Percentiles rank a stretch among this genome's conserved stretches.
Evolutionary conservation across 1,284 basidiomycete genomes (phyloP).

Genomic region (Pterula multifida): DNA sequence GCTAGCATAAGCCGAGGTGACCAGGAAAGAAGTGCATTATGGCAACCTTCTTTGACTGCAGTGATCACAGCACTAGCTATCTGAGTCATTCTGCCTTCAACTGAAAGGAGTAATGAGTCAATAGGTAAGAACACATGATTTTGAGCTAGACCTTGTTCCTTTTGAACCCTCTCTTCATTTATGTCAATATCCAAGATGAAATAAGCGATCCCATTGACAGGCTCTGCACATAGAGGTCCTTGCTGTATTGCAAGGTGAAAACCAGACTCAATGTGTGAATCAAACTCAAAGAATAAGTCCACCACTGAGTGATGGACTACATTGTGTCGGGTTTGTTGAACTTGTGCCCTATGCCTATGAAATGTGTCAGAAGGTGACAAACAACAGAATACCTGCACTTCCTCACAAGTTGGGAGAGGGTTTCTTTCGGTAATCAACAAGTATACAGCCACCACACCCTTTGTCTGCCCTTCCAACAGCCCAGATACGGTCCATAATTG

Average conservation of each 20-base stretch:
- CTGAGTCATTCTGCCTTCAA: constrained; percentile 59
- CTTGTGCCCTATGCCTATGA: no score
- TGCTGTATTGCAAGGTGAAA: constrained; percentile 93
- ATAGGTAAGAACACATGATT: constrained; percentile 8
- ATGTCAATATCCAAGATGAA: constrained; percentile 74
- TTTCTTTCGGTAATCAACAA: neutral
- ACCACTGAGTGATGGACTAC: neutral
- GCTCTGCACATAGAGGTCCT: constrained; percentile 92
- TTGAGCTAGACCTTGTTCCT: constrained; percentile 37
- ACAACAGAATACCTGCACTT: no score
- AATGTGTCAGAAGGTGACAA: neutral
- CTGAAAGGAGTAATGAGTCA: constrained; percentile 22
- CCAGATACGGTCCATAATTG: neutral
- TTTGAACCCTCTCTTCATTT: constrained; percentile 46
- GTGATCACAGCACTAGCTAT: constrained; percentile 86
- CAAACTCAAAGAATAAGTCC: neutral
- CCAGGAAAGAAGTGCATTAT: constrained; percentile 90
- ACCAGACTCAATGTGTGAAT: constrained; percentile 69
- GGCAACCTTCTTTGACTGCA: constrained; percentile 79
- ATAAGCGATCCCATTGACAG: constrained; percentile 88
- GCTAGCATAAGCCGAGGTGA: constrained; percentile 94
- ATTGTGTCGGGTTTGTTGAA: no score
- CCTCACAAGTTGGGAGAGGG: no score
- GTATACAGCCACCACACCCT: constrained; percentile 2
- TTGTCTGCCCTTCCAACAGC: neutral